Conservation (phyloP, 768 basidiomycete genomes). For the Jaapia argillacea region DNA sequence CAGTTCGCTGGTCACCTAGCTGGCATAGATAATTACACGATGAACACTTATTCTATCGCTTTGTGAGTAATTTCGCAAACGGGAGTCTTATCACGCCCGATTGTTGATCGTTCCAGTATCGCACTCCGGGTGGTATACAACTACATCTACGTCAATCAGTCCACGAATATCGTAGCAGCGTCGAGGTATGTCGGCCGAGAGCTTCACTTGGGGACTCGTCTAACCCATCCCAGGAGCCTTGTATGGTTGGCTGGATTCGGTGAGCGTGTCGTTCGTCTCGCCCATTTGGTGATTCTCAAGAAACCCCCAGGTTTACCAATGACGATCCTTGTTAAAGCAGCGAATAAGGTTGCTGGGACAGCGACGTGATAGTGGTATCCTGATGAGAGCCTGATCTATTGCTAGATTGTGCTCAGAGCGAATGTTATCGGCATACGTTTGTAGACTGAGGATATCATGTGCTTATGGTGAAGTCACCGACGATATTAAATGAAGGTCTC, state of each 20-base stretch:
- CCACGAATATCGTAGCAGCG: not conserved
- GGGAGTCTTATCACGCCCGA: not conserved
- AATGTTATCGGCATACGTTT: too few relatives aligned
- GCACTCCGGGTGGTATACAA: not conserved
- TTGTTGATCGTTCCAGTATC: not conserved
- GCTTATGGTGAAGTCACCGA: too few relatives aligned
- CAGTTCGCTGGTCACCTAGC: not conserved
- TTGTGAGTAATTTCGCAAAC: not conserved
- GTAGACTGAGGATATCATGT: too few relatives aligned
- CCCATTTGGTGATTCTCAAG: not conserved
- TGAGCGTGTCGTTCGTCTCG: not conserved
- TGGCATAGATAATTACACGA: not conserved
- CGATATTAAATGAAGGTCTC: too few relatives aligned
- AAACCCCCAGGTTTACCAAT: not conserved
- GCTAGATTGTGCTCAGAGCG: too few relatives aligned
- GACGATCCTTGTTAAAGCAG: too few relatives aligned
- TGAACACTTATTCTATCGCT: not conserved
- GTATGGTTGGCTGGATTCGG: not conserved
- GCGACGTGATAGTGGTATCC: too few relatives aligned
- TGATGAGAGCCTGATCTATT: too few relatives aligned
- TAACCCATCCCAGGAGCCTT: not conserved
- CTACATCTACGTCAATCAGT: slow-evolving; percentile 1
- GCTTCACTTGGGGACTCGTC: not conserved
- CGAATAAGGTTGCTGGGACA: too few relatives aligned
- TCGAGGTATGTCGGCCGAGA: not conserved